These are phyloP conservation scores for Prunus persica DNA, from an alignment of 306 rosid genomes.

Conservation along the genomic window Prunus_persica_NCBIv2 NC_034015.1:14779001-14779500, in stretches of 20 bases:
- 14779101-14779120: too few relatives aligned
- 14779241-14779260: conserved; percentile 78
- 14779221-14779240: conserved; percentile 38
- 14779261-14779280: conserved; percentile 77
- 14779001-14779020: too few relatives aligned
- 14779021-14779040: too few relatives aligned
- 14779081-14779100: too few relatives aligned
- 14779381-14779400: conserved; percentile 5
- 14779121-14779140: background rate
- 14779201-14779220: conserved; percentile 1
- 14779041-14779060: too few relatives aligned
- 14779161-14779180: background rate
- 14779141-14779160: background rate
- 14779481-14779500: background rate
- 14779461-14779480: background rate
- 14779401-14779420: conserved; percentile 44
- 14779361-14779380: background rate
- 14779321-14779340: background rate
- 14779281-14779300: conserved; percentile 58
- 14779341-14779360: background rate
- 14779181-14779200: background rate
- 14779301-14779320: conserved; percentile 44
- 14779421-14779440: conserved; percentile 43
- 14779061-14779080: too few relatives aligned
- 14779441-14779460: conserved; percentile 17